Percentiles rank a stretch among this genome's conserved stretches.
These are phyloP conservation scores for Ceratocystis diversiconidia DNA, from an alignment of 2,329 filamentous ascomycete species.

Conservation along the genomic window DNA sequence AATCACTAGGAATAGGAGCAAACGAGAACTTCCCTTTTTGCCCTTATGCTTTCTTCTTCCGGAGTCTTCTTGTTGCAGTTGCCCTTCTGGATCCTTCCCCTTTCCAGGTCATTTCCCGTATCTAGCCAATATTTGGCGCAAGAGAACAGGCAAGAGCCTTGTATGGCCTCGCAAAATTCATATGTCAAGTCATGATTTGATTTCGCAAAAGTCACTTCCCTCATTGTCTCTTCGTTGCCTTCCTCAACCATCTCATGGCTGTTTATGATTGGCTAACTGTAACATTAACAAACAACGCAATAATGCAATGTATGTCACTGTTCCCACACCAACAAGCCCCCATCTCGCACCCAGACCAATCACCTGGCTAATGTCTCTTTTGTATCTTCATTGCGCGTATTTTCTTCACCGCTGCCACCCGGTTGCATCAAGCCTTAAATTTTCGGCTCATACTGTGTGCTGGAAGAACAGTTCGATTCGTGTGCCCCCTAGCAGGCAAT, in stretches of 20 bases:
- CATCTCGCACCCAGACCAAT: background rate
- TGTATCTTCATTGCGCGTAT: background rate
- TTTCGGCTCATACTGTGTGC: background rate
- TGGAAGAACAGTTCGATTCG: background rate
- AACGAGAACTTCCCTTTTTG: background rate
- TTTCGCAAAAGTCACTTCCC: background rate
- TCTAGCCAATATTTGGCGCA: background rate
- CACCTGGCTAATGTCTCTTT: background rate
- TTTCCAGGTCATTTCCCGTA: background rate
- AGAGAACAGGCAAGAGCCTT: background rate
- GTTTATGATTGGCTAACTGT: background rate
- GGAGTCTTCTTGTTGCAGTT: background rate
- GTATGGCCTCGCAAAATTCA: background rate
- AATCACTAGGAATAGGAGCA: background rate
- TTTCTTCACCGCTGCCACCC: background rate
- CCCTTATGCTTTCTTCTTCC: background rate
- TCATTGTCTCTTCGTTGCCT: background rate
- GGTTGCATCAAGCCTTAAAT: background rate
- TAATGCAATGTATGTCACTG: background rate
- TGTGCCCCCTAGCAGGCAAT: background rate
- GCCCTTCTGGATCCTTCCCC: background rate
- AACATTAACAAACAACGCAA: background rate
- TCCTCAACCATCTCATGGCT: background rate
- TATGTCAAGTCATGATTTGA: background rate
- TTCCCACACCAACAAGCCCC: background rate